A percentile compares a stretch with the other conserved stretches of the same genome.
Evolutionary conservation across 1,284 basidiomycete species (phyloP).

Genomic region (Irpex sp.): DNA sequence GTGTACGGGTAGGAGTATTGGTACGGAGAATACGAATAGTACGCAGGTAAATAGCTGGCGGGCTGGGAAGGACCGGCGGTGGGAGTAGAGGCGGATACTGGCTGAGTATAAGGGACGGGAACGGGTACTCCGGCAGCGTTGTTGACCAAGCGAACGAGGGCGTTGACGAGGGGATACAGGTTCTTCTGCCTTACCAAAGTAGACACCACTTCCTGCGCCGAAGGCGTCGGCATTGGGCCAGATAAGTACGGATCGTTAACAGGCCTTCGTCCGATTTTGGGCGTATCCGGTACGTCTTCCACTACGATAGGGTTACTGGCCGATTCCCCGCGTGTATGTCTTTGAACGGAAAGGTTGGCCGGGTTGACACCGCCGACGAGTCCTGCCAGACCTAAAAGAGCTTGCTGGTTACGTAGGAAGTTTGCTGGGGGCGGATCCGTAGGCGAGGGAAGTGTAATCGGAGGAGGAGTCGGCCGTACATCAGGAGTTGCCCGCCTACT

Average conservation of each 20-base stretch:
- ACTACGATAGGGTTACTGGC: conserved; percentile 63
- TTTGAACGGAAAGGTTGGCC: conserved; percentile 36
- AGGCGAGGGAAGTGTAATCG: conserved; percentile 55
- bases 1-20: conserved; percentile 7
- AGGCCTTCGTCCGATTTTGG: conserved; percentile 16
- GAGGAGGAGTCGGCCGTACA: conserved; percentile 38
- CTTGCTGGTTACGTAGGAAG: conserved; percentile 66
- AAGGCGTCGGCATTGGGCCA: conserved; percentile 38
- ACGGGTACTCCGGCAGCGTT: conserved; percentile 12
- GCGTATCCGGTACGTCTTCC: conserved; percentile 46
- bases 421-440: conserved; percentile 56
- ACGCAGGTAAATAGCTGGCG: not conserved
- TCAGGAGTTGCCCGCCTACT: conserved; percentile 20
- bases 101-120: conserved; percentile 10
- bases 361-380: conserved; percentile 60
- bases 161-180: conserved; percentile 59
- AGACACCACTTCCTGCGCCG: conserved; percentile 51
- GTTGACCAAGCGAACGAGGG: conserved; percentile 47
- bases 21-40: conserved; percentile 7
- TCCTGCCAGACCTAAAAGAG: conserved; percentile 64
- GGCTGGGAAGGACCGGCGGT: not conserved
- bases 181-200: conserved; percentile 58
- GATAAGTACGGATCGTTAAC: conserved; percentile 14
- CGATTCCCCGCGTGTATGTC: conserved; percentile 43
- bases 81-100: conserved; percentile 6